These are phyloP conservation scores for Colletotrichum caudatum DNA, from an alignment of 2,329 filamentous ascomycete genomes.

Conservation along the genomic window DNA sequence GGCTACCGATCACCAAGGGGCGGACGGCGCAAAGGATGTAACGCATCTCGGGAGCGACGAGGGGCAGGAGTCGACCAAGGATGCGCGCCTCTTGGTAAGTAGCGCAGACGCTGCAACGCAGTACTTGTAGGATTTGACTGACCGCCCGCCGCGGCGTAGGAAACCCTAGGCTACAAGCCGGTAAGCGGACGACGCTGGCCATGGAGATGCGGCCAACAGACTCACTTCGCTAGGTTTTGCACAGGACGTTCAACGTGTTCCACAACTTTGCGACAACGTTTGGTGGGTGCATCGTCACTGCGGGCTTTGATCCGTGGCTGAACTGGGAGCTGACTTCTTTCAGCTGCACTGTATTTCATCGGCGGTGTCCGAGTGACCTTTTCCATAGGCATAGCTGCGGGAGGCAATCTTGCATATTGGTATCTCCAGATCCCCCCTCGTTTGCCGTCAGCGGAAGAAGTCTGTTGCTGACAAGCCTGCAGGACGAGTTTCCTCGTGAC, in stretches of 20 bases:
- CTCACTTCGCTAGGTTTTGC: slow-evolving; percentile 59
- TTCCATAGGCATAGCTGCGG: slow-evolving; percentile 71
- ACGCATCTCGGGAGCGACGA: not conserved
- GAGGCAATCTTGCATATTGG: slow-evolving; percentile 72
- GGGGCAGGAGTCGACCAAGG: not conserved
- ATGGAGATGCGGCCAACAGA: not conserved
- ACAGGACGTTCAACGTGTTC: slow-evolving; percentile 67
- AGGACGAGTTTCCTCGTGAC: slow-evolving; percentile 72
- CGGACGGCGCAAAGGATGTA: not conserved
- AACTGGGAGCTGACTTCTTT: slow-evolving; percentile 27
- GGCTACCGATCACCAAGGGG: slow-evolving; percentile 7
- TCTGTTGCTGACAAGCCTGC: slow-evolving; percentile 12
- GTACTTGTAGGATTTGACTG: not conserved
- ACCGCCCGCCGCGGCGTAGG: not conserved
- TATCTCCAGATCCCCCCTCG: slow-evolving; percentile 44
- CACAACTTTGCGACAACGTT: slow-evolving; percentile 72
- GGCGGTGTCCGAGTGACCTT: slow-evolving; percentile 71
- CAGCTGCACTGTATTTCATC: slow-evolving; percentile 71
- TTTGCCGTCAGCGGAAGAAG: too few relatives aligned
- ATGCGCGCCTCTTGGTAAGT: slow-evolving; percentile 13
- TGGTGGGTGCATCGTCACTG: slow-evolving; percentile 52
- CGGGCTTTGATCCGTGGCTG: not conserved
- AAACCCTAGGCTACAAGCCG: slow-evolving; percentile 36
- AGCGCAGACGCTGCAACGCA: not conserved
- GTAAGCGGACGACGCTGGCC: not conserved